Evolutionary conservation across 805 yeast genomes (phyloP).

Genomic region (Candida glaebosa): DNA sequence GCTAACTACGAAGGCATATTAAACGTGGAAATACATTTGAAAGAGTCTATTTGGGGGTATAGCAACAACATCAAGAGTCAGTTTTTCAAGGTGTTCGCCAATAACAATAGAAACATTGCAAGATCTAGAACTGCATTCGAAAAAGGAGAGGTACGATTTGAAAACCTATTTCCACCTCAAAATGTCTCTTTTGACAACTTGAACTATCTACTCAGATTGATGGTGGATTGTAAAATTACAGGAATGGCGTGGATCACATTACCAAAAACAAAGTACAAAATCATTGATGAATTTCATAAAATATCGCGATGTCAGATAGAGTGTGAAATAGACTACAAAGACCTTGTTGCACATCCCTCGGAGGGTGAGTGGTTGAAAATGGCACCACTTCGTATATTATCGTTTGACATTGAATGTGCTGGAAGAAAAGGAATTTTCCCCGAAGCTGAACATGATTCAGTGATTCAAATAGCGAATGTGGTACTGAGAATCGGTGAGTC

Average conservation of each 20-base stretch:
- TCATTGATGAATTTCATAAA: slow-evolving; percentile 37
- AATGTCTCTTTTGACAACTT: slow-evolving; percentile 84
- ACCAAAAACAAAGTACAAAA: slow-evolving; percentile 65
- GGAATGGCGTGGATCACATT: slow-evolving; percentile 98
- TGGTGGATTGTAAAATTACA: slow-evolving; percentile 88
- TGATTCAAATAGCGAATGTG: slow-evolving; percentile 95
- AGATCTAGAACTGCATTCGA: slow-evolving; percentile 79
- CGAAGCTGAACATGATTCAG: slow-evolving; percentile 89
- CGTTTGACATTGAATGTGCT: slow-evolving; percentile 98
- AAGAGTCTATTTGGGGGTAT: slow-evolving; percentile 93
- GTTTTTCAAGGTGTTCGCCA: slow-evolving; percentile 69
- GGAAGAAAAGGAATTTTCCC: slow-evolving; percentile 97
- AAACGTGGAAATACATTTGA: slow-evolving; percentile 59
- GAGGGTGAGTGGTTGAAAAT: slow-evolving; percentile 92
- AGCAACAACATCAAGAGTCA: slow-evolving; percentile 75
- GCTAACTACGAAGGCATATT: slow-evolving; percentile 54
- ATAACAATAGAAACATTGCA: slow-evolving; percentile 63
- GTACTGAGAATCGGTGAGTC: slow-evolving; percentile 78
- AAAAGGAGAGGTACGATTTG: slow-evolving; percentile 67
- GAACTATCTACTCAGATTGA: slow-evolving; percentile 77
- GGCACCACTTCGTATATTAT: slow-evolving; percentile 90
- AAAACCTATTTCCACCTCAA: slow-evolving; percentile 58
- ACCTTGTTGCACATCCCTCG: slow-evolving; percentile 74
- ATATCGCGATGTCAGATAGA: slow-evolving; percentile 86
- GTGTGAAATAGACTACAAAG: slow-evolving; percentile 62